These are phyloP conservation scores for Jackrogersella multiformis DNA, from an alignment of 495 filamentous ascomycete species.

Conservation along the genomic window DNA sequence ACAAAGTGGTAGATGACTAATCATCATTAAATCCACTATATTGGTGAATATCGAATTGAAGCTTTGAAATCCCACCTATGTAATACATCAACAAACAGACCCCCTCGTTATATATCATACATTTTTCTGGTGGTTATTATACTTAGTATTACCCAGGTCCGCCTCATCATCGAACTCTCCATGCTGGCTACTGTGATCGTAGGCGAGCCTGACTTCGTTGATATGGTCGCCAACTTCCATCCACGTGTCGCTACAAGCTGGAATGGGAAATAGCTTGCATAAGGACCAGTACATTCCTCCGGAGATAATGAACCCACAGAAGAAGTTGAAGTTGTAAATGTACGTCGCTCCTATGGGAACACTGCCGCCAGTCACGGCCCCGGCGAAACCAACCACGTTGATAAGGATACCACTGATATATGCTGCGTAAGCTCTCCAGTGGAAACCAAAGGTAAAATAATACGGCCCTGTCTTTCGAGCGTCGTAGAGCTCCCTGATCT, in stretches of 20 bases:
- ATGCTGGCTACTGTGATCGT: slow-evolving; percentile 46
- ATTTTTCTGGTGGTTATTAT: slow-evolving; percentile 27
- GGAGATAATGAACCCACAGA: slow-evolving; percentile 81
- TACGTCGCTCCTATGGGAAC: slow-evolving; percentile 82
- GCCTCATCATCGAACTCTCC: slow-evolving; percentile 41
- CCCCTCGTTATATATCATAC: slow-evolving; percentile 13
- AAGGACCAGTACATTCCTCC: slow-evolving; percentile 72
- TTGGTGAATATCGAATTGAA: background rate
- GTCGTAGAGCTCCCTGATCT: slow-evolving; percentile 82
- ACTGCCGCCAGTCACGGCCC: slow-evolving; percentile 70
- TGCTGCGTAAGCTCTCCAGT: slow-evolving; percentile 84
- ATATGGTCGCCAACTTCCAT: slow-evolving; percentile 80
- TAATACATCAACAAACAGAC: background rate
- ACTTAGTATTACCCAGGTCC: slow-evolving; percentile 24
- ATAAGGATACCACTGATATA: slow-evolving; percentile 88
- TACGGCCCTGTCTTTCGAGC: slow-evolving; percentile 73
- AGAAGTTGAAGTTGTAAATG: slow-evolving; percentile 91
- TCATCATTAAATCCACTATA: background rate
- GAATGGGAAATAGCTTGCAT: slow-evolving; percentile 74
- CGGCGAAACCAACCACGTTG: slow-evolving; percentile 93
- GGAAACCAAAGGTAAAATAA: slow-evolving; percentile 75
- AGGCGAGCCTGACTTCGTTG: slow-evolving; percentile 59
- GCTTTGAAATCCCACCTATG: background rate
- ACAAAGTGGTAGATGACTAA: background rate
- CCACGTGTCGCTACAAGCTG: slow-evolving; percentile 78